These are phyloP conservation scores for Prototheca cutis DNA, from an alignment of 163 green algal genomes.

Conservation along the genomic window DNA sequence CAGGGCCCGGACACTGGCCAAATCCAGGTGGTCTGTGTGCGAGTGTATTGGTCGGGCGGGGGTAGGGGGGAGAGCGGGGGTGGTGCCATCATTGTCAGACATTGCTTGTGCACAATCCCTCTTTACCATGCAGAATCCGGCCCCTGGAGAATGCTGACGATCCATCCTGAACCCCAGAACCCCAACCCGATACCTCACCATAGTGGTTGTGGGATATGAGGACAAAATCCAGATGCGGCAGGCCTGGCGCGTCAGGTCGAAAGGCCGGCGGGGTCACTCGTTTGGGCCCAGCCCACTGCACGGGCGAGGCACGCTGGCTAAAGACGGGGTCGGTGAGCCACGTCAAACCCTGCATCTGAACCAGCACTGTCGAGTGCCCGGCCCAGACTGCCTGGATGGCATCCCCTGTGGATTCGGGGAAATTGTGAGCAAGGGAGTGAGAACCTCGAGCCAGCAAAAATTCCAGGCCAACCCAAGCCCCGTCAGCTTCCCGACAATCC, in stretches of 20 bases:
- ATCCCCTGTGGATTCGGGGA: constrained; percentile 7
- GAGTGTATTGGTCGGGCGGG: not conserved
- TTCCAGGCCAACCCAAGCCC: too few relatives aligned
- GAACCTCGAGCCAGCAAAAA: too few relatives aligned
- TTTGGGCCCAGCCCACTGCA: constrained; percentile 51
- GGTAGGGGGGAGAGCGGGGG: not conserved
- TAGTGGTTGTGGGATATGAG: constrained; percentile 79
- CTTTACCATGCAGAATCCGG: too few relatives aligned
- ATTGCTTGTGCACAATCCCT: too few relatives aligned
- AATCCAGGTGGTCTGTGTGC: constrained; percentile 60
- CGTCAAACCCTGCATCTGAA: constrained; percentile 52
- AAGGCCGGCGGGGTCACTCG: constrained; percentile 42
- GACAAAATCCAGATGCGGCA: constrained; percentile 51
- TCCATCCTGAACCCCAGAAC: not conserved
- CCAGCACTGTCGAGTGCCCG: constrained; percentile 59
- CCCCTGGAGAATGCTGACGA: too few relatives aligned
- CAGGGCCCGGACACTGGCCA: constrained; percentile 34
- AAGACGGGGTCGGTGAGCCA: constrained; percentile 73
- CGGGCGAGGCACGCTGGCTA: constrained; percentile 43
- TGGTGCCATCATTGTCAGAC: not conserved
- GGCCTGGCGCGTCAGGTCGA: constrained; percentile 2
- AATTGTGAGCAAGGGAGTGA: not conserved
- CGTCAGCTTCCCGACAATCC: too few relatives aligned
- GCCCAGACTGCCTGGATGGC: constrained; percentile 56
- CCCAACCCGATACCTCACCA: not conserved